phyloP scores from a whole-genome alignment of 2,329 filamentous ascomycete species.

The Neonectria ditissima region DNA sequence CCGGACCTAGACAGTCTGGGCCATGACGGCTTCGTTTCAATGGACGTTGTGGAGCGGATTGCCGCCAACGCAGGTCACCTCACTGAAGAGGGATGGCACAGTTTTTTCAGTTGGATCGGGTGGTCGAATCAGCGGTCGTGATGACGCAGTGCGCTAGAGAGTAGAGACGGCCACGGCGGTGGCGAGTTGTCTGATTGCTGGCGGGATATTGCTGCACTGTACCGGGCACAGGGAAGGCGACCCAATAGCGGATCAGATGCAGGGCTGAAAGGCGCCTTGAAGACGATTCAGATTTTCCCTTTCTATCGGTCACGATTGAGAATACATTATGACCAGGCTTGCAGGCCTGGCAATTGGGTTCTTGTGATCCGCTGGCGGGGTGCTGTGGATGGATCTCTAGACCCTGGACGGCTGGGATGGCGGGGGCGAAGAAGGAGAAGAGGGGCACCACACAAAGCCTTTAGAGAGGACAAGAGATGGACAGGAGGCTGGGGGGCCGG shows the following conservation, averaged over 20 bases:
- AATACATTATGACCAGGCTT: neutral
- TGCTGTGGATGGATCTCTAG: constrained; percentile 1
- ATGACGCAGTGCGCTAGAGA: constrained; percentile 32
- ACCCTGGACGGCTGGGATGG: constrained; percentile 9
- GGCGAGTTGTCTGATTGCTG: constrained; percentile 20
- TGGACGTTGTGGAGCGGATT: constrained; percentile 16
- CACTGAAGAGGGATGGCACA: constrained; percentile 11
- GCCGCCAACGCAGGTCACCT: constrained; percentile 23
- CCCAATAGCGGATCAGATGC: constrained; percentile 12
- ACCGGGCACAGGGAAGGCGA: constrained; percentile 12
- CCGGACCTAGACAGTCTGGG: neutral
- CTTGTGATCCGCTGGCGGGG: constrained; percentile 14
- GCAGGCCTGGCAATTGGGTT: neutral
- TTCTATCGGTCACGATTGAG: constrained; percentile 19
- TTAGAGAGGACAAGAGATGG: too few species aligned
- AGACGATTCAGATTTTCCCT: constrained; percentile 3
- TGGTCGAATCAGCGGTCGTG: constrained; percentile 20
- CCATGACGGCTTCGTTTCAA: constrained; percentile 15
- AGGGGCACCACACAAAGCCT: constrained; percentile 3
- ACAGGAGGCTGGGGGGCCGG: too few species aligned
- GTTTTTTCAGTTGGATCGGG: constrained; percentile 17
- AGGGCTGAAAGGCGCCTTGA: constrained; percentile 8
- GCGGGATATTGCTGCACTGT: constrained; percentile 1
- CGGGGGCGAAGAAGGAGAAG: constrained; percentile 9
- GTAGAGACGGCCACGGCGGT: constrained; percentile 30